Evolutionary conservation across 441 rosid species (phyloP), one percentile per base, ranked within the genome.

Genomic region (Gossypium schwendimanii): DNA sequence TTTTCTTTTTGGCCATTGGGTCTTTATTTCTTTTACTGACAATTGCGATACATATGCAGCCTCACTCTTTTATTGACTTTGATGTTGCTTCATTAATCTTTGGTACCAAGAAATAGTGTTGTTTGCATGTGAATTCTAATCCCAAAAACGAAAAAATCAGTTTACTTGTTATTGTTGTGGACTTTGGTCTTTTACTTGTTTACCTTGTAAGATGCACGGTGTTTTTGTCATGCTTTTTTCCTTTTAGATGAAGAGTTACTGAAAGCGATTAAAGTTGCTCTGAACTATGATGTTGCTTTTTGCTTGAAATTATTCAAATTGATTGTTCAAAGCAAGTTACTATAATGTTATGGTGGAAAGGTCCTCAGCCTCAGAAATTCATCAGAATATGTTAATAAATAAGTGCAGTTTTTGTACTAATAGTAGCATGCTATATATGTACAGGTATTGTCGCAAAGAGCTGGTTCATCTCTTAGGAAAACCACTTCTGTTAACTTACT

Each of bases 391-490:
- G 73, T 49, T 71, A 54, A 6, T 18, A 18, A 36, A 17, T 17
- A 53, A 26, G 49, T 52, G 28, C 23, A 59, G 59, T 54, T 18
- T 54, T 20, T 20, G 59, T 20, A 45, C 49, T 78, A 63, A 67
- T 58, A 24, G 66, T 78, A 58, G 36, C 67, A 10, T 75, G 60
- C 64, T 84, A 28, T 74, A 52, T 20, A 20, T 61, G 61, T 58
- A 26, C 86, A 92, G 97, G 91, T 85, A 47, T 73, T 90, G 62
- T 82, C 87, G 15, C 85, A 55, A 65, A 84, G 83, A 77, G 78
- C 65, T 73, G 81, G 80, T 78, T 75, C 89, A 53, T 78, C 87
- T 11, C 52, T 84, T 57, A 82, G 87, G 82, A 86, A 75, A 68
- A 85, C 73, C 2, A 58, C 84, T 45, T 75, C 87, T 39, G 68